Conservation (phyloP, 305 asterid species). For the Solanum aculeatissimum region DNA sequence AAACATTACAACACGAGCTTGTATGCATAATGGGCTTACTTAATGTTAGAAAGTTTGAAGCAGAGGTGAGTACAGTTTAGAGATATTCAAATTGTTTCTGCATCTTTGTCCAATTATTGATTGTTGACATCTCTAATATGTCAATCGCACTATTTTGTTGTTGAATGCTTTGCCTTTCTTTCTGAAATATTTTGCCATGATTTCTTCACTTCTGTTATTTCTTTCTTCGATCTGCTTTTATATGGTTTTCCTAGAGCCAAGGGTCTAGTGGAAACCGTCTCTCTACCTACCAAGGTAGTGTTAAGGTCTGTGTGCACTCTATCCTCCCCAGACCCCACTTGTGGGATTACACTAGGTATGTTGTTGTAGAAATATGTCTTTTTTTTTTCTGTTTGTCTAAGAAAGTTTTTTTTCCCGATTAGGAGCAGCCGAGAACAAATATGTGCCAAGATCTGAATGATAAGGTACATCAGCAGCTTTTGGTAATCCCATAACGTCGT, state of each 20-base stretch:
- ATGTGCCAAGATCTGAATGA: neutral
- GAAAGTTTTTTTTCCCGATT: neutral
- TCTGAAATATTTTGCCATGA: neutral
- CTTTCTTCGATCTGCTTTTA: neutral
- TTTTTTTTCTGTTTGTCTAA: neutral
- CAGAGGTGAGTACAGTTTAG: slow-evolving; percentile 23
- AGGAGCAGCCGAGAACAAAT: neutral
- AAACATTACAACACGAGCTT: slow-evolving; percentile 55
- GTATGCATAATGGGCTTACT: slow-evolving; percentile 50
- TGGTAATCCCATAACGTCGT: neutral
- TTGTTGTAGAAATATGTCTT: neutral
- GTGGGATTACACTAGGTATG: neutral
- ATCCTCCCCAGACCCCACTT: neutral
- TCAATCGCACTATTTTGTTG: neutral
- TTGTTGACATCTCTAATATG: neutral
- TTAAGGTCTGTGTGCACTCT: neutral
- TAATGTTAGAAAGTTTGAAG: slow-evolving; percentile 25
- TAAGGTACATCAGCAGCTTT: slow-evolving; percentile 15
- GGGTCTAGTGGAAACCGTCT: neutral
- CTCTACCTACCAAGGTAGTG: neutral
- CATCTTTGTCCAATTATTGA: neutral
- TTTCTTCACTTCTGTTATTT: neutral
- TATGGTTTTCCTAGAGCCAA: neutral
- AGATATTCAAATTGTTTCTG: neutral
- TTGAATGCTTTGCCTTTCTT: neutral